Evolutionary conservation across 2,329 filamentous ascomycete species (phyloP), one percentile per base, ranked within the genome.

Genomic region (Metarhizium sp.): DNA sequence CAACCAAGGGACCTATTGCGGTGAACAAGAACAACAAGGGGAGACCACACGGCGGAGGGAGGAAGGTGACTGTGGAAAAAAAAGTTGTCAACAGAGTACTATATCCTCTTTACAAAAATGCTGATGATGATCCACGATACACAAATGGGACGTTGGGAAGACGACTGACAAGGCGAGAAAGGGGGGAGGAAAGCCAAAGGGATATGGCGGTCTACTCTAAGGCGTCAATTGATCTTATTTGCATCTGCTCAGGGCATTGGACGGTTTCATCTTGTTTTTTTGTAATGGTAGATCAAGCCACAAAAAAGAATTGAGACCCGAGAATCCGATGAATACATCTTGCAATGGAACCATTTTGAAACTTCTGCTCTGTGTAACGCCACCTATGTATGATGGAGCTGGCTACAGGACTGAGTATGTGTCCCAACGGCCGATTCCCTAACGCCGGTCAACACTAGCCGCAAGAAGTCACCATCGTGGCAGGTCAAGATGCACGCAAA

Each of bases 151-250:
- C 32, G 45, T 20, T 14, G 20, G 34, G 20, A 18, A 29, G 49
- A 51, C 18, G 49, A 38, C 49, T 36, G 20, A 10, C 20, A n/a
- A 40, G 20, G 57, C 48, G 51, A 52, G 52, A 53, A 48, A 59
- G 53, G 43, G 48, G 47, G 49, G 52, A 25, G 20, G 54, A 46
- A 55, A 51, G 59, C 53, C 52, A 64, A 48, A 61, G 66, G 67
- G 48, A 58, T 46, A 66, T 65, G 63, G 68, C 67, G 65, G 66
- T 70, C 69, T 69, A 67, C 63, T 67, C 63, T 7, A 51, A 68
- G 69, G 69, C 69, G 70, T 71, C 68, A 67, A 70, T 71, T 70
- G 67, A 71, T 69, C 66, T 70, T 58, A 52, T 71, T 71, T 71
- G 65, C 70, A 72, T 71, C 68, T 69, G 65, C 64, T 66, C 55